phyloP scores from a whole-genome alignment of 78 protist species.

The Dictyostelium brefeldianum region DNA sequence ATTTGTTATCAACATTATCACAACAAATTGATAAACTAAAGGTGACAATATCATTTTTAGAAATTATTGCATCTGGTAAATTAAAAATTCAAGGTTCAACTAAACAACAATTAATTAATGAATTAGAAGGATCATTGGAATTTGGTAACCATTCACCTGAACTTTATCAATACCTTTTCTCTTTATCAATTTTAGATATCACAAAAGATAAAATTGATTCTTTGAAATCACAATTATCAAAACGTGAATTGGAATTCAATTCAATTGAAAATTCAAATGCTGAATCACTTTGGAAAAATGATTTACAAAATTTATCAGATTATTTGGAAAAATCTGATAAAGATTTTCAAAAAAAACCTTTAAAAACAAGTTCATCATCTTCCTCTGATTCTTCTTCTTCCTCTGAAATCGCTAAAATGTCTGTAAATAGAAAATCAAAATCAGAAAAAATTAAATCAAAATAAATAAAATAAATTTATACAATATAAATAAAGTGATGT shows the following conservation, averaged over 20 bases:
- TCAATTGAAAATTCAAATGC: background rate
- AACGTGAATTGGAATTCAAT: background rate
- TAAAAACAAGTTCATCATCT: background rate
- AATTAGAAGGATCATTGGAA: background rate
- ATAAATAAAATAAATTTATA: no score
- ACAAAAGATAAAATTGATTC: constrained; percentile 69
- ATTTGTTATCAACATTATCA: background rate
- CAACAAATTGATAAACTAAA: constrained; percentile 2
- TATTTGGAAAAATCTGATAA: constrained; percentile 9
- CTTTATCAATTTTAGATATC: constrained; percentile 66
- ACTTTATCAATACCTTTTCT: constrained; percentile 43
- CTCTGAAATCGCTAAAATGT: background rate
- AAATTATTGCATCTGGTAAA: constrained; percentile 41
- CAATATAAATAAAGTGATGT: no score
- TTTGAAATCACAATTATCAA: constrained; percentile 4
- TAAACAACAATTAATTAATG: constrained; percentile 42
- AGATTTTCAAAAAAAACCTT: constrained; percentile 24
- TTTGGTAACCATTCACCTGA: constrained; percentile 28
- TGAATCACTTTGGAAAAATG: constrained; percentile 36
- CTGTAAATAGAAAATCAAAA: background rate
- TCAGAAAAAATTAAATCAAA: constrained; percentile 1
- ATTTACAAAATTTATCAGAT: constrained; percentile 27
- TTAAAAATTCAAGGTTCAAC: constrained; percentile 44
- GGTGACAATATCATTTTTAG: constrained; percentile 6
- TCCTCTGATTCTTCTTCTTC: background rate